phyloP scores from a whole-genome alignment of 768 basidiomycete species.

The Hortiboletus campestris region DNA sequence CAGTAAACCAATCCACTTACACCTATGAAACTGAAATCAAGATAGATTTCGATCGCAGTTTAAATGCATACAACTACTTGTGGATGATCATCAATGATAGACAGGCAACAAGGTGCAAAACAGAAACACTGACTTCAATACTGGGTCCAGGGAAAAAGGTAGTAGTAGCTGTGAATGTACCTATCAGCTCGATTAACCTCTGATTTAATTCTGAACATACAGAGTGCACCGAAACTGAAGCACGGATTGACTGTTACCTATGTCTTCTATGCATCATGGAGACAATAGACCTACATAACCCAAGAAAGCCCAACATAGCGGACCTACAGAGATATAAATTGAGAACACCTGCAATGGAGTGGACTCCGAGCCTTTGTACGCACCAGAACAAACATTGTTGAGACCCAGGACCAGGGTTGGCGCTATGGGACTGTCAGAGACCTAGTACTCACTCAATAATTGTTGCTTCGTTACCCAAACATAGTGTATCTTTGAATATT shows the following conservation, averaged over 20 bases:
- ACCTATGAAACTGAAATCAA: too few relatives aligned
- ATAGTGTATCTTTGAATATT: constrained; percentile 1
- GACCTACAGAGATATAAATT: not conserved
- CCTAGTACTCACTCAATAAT: not conserved
- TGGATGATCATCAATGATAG: not conserved
- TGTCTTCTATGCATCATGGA: too few relatives aligned
- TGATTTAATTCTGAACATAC: not conserved
- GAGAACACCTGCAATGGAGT: not conserved
- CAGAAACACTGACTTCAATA: not conserved
- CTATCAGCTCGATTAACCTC: not conserved
- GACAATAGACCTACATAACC: not conserved
- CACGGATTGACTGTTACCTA: not conserved
- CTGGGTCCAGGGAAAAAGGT: constrained; percentile 2
- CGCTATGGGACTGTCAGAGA: not conserved
- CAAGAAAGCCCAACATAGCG: constrained; percentile 2
- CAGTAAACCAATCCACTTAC: too few relatives aligned
- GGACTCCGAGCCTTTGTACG: not conserved
- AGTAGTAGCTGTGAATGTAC: not conserved
- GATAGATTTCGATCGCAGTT: too few relatives aligned
- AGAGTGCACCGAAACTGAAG: not conserved
- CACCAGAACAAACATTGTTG: constrained; percentile 2
- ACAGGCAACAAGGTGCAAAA: not conserved
- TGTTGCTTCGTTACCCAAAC: constrained; percentile 7
- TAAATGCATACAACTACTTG: not conserved
- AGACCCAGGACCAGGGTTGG: constrained; percentile 7